A percentile compares a stretch with the other conserved stretches of the same genome.
Conservation (phyloP, 345 rosid species). For the Populus ilicifolia region DNA sequence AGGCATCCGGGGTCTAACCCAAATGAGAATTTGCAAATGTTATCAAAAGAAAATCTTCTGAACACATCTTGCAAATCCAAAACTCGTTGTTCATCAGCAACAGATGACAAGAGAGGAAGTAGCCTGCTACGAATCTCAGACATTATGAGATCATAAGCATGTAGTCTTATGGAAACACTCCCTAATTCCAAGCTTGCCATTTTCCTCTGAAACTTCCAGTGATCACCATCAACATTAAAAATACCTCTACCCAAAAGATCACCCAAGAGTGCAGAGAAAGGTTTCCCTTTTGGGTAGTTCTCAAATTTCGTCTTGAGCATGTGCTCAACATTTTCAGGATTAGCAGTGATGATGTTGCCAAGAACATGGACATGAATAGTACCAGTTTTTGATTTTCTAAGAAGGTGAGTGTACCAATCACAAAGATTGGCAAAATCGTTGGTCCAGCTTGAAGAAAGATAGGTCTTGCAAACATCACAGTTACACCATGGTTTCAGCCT, state of each 20-base stretch:
- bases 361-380: conserved; percentile 41
- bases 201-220: conserved; percentile 59
- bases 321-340: conserved; percentile 39
- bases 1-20: conserved; percentile 65
- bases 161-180: conserved; percentile 35
- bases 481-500: conserved; percentile 29
- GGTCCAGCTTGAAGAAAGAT: conserved; percentile 37
- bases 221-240: conserved; percentile 57
- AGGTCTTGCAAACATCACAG: conserved; percentile 35
- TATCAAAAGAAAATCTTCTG: conserved; percentile 58
- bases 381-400: conserved; percentile 31
- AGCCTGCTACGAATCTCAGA: conserved; percentile 40
- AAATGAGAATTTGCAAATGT: conserved; percentile 59
- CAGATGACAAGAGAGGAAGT: conserved; percentile 33
- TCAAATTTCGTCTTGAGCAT: conserved; percentile 43
- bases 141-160: conserved; percentile 34
- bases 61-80: conserved; percentile 66
- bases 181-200: conserved; percentile 51
- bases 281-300: conserved; percentile 52
- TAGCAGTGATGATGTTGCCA: conserved; percentile 38
- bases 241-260: conserved; percentile 57
- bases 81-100: background rate
- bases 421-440: conserved; percentile 37
- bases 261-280: conserved; percentile 37
- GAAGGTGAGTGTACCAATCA: conserved; percentile 46